Conservation (phyloP, 345 rosid species). For the Eucalyptus curtisii region DNA sequence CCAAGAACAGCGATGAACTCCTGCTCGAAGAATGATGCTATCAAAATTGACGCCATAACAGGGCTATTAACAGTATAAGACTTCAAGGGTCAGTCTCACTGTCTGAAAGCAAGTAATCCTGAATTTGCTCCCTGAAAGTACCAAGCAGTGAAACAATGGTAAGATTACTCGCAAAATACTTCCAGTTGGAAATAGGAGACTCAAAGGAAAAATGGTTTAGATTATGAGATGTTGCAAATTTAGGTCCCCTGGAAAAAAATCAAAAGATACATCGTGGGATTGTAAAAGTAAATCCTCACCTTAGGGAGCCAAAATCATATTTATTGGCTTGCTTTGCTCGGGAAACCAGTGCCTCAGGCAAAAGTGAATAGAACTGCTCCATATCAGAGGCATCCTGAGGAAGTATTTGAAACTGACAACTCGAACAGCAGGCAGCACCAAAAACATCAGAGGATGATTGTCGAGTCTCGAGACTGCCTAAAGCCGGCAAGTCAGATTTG, state of each 20-base stretch:
- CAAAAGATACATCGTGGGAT: neutral
- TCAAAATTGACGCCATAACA: neutral
- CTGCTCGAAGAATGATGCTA: neutral
- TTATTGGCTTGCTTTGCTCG: constrained; percentile 13
- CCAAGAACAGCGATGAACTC: neutral
- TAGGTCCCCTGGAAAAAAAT: neutral
- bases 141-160: neutral
- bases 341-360: constrained; percentile 44
- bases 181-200: neutral
- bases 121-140: constrained; percentile 59
- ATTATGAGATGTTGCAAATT: neutral
- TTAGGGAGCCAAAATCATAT: constrained; percentile 21
- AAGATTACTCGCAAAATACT: neutral
- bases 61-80: neutral
- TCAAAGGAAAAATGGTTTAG: neutral
- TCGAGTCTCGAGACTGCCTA: neutral
- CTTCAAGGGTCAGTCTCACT: constrained; percentile 37
- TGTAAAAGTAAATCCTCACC: constrained; percentile 32
- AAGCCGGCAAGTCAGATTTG: constrained; percentile 21
- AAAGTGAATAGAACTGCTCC: constrained; percentile 39
- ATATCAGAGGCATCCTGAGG: constrained; percentile 46
- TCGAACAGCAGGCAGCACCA: constrained; percentile 54
- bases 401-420: constrained; percentile 82
- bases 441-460: constrained; percentile 15
- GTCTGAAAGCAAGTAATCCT: constrained; percentile 68